These are phyloP conservation scores for Acacia concinna DNA, from an alignment of 331 rosid genomes.

Conservation along the genomic window DNA sequence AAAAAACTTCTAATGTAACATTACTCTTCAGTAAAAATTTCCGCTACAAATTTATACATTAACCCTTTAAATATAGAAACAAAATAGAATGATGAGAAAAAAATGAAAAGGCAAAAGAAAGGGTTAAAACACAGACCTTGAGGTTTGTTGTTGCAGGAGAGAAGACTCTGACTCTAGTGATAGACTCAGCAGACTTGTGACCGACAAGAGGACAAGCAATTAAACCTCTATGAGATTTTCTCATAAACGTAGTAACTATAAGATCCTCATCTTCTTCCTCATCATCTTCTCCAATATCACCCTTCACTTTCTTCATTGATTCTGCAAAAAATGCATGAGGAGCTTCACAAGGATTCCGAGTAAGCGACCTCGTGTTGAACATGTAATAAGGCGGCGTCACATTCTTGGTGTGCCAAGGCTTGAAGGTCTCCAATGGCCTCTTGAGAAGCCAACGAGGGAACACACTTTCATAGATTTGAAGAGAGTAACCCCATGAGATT, in stretches of 20 bases:
- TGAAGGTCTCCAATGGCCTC: constrained; percentile 22
- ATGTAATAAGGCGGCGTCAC: constrained; percentile 9
- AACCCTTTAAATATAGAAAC: too few species aligned
- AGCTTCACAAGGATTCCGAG: constrained; percentile 19
- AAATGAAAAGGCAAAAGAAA: too few species aligned
- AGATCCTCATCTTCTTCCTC: too few species aligned
- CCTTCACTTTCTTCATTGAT: neutral
- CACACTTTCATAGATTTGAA: constrained; percentile 18
- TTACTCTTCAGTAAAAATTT: too few species aligned
- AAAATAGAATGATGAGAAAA: neutral
- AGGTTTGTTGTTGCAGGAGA: neutral
- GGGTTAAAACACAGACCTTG: neutral
- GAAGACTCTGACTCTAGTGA: constrained; percentile 2
- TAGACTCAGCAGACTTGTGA: constrained; percentile 18
- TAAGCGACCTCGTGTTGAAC: constrained; percentile 16
- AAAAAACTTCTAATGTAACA: too few species aligned
- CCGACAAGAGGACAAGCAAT: neutral
- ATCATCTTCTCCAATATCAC: neutral
- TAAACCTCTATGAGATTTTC: constrained; percentile 1
- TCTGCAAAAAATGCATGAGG: constrained; percentile 17
- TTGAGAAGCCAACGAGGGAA: constrained; percentile 19
- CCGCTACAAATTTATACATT: too few species aligned
- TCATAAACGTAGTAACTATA: neutral
- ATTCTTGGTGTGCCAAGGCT: neutral
- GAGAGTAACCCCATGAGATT: constrained; percentile 32